These are phyloP conservation scores for Gentiana dahurica DNA, from an alignment of 257 asterid species.

Conservation along the genomic window DNA sequence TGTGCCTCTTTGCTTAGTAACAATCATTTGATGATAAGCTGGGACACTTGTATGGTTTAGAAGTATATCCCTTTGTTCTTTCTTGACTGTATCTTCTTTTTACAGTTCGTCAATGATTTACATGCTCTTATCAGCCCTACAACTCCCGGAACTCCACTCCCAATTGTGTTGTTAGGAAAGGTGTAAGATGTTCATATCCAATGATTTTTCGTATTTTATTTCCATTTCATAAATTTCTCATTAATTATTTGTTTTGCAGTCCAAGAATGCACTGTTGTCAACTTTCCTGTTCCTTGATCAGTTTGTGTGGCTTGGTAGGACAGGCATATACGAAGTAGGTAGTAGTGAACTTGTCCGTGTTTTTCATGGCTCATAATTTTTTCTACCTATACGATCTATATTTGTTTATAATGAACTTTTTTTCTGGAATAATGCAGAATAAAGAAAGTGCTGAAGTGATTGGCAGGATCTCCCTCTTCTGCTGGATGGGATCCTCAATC, in stretches of 20 bases:
- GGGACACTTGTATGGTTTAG: neutral
- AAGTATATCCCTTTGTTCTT: neutral
- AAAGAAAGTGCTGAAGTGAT: slow-evolving; percentile 68
- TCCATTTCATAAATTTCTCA: neutral
- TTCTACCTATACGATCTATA: neutral
- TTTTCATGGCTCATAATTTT: neutral
- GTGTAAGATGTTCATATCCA: slow-evolving; percentile 19
- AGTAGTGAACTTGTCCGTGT: neutral
- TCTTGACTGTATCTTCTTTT: slow-evolving; percentile 11
- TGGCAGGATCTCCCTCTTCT: slow-evolving; percentile 91
- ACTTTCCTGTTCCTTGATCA: slow-evolving; percentile 92
- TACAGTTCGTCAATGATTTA: slow-evolving; percentile 87
- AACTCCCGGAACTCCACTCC: slow-evolving; percentile 89
- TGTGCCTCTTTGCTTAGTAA: neutral
- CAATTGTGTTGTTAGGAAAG: slow-evolving; percentile 78
- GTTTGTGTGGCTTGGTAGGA: slow-evolving; percentile 85
- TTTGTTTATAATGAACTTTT: neutral
- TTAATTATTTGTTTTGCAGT: slow-evolving; percentile 34
- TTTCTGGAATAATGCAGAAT: slow-evolving; percentile 34
- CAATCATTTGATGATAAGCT: neutral
- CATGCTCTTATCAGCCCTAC: slow-evolving; percentile 74
- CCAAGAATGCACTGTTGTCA: slow-evolving; percentile 80
- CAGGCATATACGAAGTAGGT: slow-evolving; percentile 85
- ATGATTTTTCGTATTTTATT: slow-evolving; percentile 4
- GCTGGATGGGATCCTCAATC: slow-evolving; percentile 85